A percentile compares a stretch with the other conserved stretches of the same genome.
Conservation (phyloP, 2,329 filamentous ascomycete species). For the Fusarium cyanostomum region DNA sequence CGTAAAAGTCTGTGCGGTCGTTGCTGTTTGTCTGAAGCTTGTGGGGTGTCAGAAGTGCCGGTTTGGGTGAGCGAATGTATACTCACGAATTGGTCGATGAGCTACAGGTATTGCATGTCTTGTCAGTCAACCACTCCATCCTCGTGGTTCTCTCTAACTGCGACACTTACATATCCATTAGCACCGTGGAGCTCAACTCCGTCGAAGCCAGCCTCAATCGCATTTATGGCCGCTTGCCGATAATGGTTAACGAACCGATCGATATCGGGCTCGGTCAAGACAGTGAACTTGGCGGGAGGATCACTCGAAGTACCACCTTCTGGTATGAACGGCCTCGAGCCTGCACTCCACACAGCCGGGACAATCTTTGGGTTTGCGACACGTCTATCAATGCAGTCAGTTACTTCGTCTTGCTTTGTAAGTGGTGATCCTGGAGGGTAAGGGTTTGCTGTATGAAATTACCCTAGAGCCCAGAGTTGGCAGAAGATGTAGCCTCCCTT, state of each 20-base stretch:
- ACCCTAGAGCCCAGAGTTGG: constrained; percentile 71
- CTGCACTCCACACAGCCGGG: constrained; percentile 29
- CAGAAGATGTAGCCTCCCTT: constrained; percentile 69
- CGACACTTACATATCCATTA: constrained; percentile 64
- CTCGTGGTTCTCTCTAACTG: too few species aligned
- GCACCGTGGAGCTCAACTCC: constrained; percentile 70
- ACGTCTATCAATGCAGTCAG: constrained; percentile 24
- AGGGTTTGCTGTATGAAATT: constrained; percentile 60
- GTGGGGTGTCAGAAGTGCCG: neutral
- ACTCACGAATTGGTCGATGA: constrained; percentile 65
- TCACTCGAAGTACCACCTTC: constrained; percentile 15
- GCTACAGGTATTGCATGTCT: constrained; percentile 2
- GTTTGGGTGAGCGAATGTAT: too few species aligned
- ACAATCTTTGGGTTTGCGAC: constrained; percentile 34
- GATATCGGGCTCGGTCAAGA: constrained; percentile 72
- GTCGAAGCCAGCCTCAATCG: constrained; percentile 74
- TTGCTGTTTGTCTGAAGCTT: constrained; percentile 57
- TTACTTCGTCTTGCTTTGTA: neutral
- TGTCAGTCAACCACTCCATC: constrained; percentile 3
- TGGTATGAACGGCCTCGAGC: constrained; percentile 21
- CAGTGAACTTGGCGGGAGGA: constrained; percentile 48
- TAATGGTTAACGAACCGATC: constrained; percentile 68
- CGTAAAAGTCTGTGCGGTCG: constrained; percentile 61
- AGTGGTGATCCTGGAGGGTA: neutral
- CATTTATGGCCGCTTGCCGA: constrained; percentile 61